Base-by-base conservation (phyloP, 2,329 filamentous ascomycete genomes). In the Xylaria sp. region DNA sequence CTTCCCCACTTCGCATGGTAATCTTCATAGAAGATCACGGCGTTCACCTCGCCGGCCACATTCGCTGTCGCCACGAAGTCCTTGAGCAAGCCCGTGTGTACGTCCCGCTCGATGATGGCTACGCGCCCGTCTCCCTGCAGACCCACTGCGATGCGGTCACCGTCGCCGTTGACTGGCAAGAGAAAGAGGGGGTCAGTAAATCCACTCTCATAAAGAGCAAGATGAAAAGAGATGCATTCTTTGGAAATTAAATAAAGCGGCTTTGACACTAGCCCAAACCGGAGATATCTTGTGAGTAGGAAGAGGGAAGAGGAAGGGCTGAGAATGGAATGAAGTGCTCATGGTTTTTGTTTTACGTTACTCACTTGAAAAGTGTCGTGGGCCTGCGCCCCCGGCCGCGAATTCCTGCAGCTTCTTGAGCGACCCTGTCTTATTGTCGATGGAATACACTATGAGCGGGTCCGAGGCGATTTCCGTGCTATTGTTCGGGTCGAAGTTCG, bases 111-210 rank as follows among this genome's bases (percentile, higher is more conserved):
- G 57, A 92, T 86, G 59, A 94, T 79, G 7, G 86, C 87, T 1
- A 93, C 87, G 36, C 85, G 87, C 39, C 84, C 82, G 60, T 88
- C 88, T 18, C 80, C 80, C 79, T 94, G 90, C 71, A 92, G 83
- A 0, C 86, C 91, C 33, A 93, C 87, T 1, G 90, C 91, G 2
- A 93, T 80, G 67, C 91, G 80, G 64, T 85, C 84, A 0, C 91
- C 92, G 12, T 85, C 86, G 70, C 84, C 84, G 78, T 91, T 94
- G 66, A 93, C 80, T 60, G 85, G 86, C 12, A 52, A 49, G 91
- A 90, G 41, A 54, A 51, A 39, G 52, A n/a, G 23, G 46, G 39
- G 23, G 63, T 69, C 43, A 69, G 67, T n/a, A 49, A 49, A 20
- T 20, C 52, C 9, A 28, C 23, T 25, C 18, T 20, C 48, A 39